Conservation (phyloP, 2,329 filamentous ascomycete genomes). For the Sporothrix humicola region DNA sequence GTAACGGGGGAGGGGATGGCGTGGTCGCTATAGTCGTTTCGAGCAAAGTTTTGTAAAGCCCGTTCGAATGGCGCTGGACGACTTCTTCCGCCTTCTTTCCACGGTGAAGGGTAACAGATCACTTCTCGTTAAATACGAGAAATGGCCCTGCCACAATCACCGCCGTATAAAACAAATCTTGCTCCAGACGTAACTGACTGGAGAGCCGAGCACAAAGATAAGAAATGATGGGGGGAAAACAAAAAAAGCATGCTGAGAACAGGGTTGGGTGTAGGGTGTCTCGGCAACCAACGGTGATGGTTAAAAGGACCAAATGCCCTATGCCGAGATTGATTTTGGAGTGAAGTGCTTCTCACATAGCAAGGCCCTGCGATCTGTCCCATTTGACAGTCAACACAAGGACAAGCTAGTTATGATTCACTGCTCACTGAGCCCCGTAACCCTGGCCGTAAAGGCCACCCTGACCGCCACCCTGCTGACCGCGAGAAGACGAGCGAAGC, state of each 20-base stretch:
- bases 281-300: slow-evolving; percentile 19
- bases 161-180: slow-evolving; percentile 15
- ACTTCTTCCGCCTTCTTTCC: slow-evolving; percentile 5
- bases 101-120: background rate
- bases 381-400: background rate
- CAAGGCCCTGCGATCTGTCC: slow-evolving; percentile 3
- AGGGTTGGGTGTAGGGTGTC: slow-evolving; percentile 17
- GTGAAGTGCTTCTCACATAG: slow-evolving; percentile 1
- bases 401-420: background rate
- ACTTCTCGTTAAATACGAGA: background rate
- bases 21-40: background rate
- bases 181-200: background rate
- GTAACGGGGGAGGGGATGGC: slow-evolving; percentile 11
- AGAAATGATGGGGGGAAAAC: slow-evolving; percentile 15
- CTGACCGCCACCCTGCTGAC: slow-evolving; percentile 45
- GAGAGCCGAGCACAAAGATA: slow-evolving; percentile 28
- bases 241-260: background rate
- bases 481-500: slow-evolving; percentile 82
- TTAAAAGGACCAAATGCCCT: slow-evolving; percentile 28
- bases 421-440: slow-evolving; percentile 40
- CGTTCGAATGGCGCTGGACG: background rate
- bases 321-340: slow-evolving; percentile 19
- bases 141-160: background rate
- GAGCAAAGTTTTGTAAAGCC: background rate
- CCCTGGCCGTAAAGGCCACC: slow-evolving; percentile 46